phyloP scores from a whole-genome alignment of 1,284 basidiomycete genomes.

The Coniophora puteana region DNA sequence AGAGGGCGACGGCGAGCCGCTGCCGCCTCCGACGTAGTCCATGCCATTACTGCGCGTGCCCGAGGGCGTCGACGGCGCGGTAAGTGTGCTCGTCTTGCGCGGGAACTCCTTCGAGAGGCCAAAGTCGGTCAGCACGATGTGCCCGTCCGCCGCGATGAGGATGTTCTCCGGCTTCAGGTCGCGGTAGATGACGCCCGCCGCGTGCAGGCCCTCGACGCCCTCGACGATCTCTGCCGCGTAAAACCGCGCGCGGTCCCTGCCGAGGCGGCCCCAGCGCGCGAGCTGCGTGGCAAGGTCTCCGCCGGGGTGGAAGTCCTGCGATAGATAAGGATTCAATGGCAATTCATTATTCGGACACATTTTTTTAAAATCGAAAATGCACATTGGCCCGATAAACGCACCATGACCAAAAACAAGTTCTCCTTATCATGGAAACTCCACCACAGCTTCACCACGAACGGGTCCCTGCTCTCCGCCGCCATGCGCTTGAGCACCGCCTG shows the following conservation, averaged over 20 bases:
- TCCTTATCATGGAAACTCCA: constrained; percentile 97
- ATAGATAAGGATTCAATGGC: constrained; percentile 22
- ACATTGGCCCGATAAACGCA: constrained; percentile 28
- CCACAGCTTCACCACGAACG: constrained; percentile 92
- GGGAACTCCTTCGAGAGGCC: constrained; percentile 89
- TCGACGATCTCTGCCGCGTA: constrained; percentile 96
- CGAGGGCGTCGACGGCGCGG: constrained; percentile 55
- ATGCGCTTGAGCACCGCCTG: constrained; percentile 91
- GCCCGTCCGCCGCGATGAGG: constrained; percentile 88
- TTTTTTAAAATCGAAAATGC: constrained; percentile 18
- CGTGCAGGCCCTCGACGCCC: constrained; percentile 88
- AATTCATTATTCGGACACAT: constrained; percentile 10
- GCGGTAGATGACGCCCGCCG: constrained; percentile 83
- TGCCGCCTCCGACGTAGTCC: too few species aligned
- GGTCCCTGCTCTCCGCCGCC: constrained; percentile 76
- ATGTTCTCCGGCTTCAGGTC: constrained; percentile 96
- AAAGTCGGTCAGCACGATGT: constrained; percentile 95
- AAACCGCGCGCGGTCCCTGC: constrained; percentile 89
- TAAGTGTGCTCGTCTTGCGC: constrained; percentile 40
- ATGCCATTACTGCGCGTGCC: too few species aligned
- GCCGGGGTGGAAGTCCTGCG: constrained; percentile 90
- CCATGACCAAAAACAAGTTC: constrained; percentile 89
- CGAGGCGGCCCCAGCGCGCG: constrained; percentile 89
- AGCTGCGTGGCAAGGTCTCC: constrained; percentile 97
- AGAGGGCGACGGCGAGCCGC: constrained; percentile 46